Evolutionary conservation across 768 basidiomycete species (phyloP).

Genomic region (Trametes gibbosa): DNA sequence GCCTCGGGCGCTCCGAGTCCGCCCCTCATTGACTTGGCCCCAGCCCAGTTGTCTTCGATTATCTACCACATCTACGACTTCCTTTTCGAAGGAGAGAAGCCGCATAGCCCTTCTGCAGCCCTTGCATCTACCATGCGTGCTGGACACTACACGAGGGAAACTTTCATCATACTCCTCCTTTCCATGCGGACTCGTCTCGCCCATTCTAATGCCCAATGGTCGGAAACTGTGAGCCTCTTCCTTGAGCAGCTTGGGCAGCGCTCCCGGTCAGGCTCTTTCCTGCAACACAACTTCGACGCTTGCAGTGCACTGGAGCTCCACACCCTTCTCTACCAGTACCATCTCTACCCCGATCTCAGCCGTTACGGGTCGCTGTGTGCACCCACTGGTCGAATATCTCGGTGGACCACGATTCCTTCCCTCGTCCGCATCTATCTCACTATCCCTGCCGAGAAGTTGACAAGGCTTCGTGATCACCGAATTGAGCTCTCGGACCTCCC

Average conservation of each 20-base stretch:
- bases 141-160: constrained; percentile 39
- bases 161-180: constrained; percentile 43
- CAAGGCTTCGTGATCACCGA: constrained; percentile 23
- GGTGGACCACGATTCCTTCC: constrained; percentile 29
- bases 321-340: not conserved
- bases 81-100: not conserved
- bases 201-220: not conserved
- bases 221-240: not conserved
- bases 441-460: constrained; percentile 32
- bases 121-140: constrained; percentile 14
- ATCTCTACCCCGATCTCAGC: not conserved
- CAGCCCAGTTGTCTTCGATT: not conserved
- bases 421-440: constrained; percentile 34
- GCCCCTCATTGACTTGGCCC: not conserved
- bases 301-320: not conserved
- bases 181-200: constrained; percentile 30
- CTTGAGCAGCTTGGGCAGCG: not conserved
- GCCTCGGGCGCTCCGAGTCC: not conserved
- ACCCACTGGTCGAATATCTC: not conserved
- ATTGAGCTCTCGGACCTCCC: constrained; percentile 22
- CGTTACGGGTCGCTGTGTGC: not conserved
- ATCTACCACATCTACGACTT: not conserved
- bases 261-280: not conserved
- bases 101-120: too few relatives aligned
- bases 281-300: not conserved